phyloP scores from a whole-genome alignment of 768 basidiomycete species.

The Serendipita sp. region DNA sequence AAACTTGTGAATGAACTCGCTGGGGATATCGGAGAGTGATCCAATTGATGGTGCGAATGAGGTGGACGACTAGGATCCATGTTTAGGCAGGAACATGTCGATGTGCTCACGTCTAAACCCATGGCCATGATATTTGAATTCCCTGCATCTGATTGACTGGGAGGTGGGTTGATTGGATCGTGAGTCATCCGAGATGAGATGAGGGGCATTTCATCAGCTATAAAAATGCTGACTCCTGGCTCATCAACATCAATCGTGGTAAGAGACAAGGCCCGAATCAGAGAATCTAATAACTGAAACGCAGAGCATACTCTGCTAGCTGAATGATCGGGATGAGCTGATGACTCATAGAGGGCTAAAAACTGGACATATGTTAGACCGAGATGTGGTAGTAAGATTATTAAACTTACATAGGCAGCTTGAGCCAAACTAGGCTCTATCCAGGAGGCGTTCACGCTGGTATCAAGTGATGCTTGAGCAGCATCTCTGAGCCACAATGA shows the following conservation, averaged over 20 bases:
- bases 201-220: constrained; percentile 34
- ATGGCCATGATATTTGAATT: too few species aligned
- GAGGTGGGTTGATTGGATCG: not conserved
- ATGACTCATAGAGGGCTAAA: constrained; percentile 61
- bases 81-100: not conserved
- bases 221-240: constrained; percentile 34
- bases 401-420: constrained; percentile 43
- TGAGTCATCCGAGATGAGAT: constrained; percentile 15
- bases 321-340: constrained; percentile 50
- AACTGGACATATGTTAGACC: constrained; percentile 27
- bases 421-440: constrained; percentile 52
- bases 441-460: constrained; percentile 33
- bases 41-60: too few species aligned
- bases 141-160: not conserved
- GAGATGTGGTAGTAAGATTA: not conserved
- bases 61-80: too few species aligned
- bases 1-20: not conserved
- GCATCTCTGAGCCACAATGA: constrained; percentile 40
- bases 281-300: constrained; percentile 43
- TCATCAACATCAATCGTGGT: constrained; percentile 43
- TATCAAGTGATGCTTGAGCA: constrained; percentile 38
- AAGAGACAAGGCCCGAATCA: constrained; percentile 40
- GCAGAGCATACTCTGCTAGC: constrained; percentile 36
- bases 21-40: not conserved
- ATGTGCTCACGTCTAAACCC: not conserved